Evolutionary conservation across 2,329 filamentous ascomycete genomes (phyloP).

Genomic region (Tolypocladium ovalisporum): DNA sequence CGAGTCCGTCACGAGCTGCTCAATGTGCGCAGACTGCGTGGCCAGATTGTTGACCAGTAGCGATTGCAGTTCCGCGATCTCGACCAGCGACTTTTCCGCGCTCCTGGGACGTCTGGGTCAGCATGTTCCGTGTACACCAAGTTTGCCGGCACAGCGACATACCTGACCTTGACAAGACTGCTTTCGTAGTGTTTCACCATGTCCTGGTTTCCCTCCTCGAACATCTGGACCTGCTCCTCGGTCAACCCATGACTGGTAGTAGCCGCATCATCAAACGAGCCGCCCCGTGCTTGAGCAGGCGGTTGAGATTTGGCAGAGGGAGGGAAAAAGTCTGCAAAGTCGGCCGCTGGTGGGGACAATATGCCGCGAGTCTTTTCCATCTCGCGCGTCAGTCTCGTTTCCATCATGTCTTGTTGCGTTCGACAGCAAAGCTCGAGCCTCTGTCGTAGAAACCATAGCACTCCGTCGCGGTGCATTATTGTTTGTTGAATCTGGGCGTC

Average conservation of each 20-base stretch:
- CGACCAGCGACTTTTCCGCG: conserved; percentile 79
- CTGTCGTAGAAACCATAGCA: conserved; percentile 72
- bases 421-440: conserved; percentile 65
- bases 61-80: conserved; percentile 87
- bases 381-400: conserved; percentile 72
- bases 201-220: conserved; percentile 84
- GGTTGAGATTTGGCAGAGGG: conserved; percentile 6
- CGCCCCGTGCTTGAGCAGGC: background rate
- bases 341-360: conserved; percentile 29
- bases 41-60: conserved; percentile 78
- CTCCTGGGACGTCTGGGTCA: conserved; percentile 41
- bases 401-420: conserved; percentile 86
- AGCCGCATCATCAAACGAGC: conserved; percentile 8
- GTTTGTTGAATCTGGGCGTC: conserved; percentile 59
- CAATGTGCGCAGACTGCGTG: conserved; percentile 79
- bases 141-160: conserved; percentile 25
- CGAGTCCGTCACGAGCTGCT: conserved; percentile 78
- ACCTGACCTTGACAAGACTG: conserved; percentile 90
- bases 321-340: conserved; percentile 21
- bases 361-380: conserved; percentile 84
- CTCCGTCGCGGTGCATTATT: conserved; percentile 64
- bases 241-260: conserved; percentile 47
- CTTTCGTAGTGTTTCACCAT: conserved; percentile 92
- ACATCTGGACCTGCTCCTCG: conserved; percentile 80
- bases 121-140: background rate